These are phyloP conservation scores for Clonostachys rosea DNA, from an alignment of 2,329 filamentous ascomycete genomes.

Conservation along the genomic window DNA sequence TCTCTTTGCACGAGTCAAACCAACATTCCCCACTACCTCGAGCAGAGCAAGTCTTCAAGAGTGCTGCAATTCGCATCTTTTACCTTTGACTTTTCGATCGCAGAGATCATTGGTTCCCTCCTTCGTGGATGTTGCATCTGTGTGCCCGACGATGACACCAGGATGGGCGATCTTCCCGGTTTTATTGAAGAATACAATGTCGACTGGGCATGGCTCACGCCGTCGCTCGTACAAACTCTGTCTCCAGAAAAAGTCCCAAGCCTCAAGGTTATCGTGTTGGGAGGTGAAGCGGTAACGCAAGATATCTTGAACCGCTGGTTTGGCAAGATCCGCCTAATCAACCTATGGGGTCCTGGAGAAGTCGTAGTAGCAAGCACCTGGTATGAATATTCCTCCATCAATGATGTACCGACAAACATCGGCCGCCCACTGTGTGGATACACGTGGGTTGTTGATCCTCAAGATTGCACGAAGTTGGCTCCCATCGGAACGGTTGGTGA, in stretches of 20 bases:
- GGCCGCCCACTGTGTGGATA: conserved; percentile 1
- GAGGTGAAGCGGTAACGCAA: conserved; percentile 4
- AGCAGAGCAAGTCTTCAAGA: conserved; percentile 3
- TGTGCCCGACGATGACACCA: neutral
- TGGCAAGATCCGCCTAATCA: conserved; percentile 3
- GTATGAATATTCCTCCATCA: conserved; percentile 1
- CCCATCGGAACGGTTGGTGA: conserved; percentile 16
- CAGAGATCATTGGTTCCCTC: conserved; percentile 2
- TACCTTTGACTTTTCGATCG: conserved; percentile 5
- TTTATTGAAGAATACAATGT: conserved; percentile 7
- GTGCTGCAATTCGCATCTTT: conserved; percentile 9
- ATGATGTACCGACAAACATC: conserved; percentile 1
- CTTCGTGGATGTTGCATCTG: neutral
- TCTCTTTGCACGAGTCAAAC: conserved; percentile 5
- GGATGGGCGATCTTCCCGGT: conserved; percentile 12
- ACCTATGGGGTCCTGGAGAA: conserved; percentile 5
- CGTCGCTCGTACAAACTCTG: neutral
- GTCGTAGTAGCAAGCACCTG: conserved; percentile 1
- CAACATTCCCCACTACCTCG: conserved; percentile 3
- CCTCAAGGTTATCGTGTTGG: conserved; percentile 2
- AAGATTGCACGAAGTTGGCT: conserved; percentile 7
- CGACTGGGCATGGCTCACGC: conserved; percentile 11
- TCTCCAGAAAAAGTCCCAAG: neutral
- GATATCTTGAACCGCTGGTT: conserved; percentile 6
- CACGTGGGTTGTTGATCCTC: conserved; percentile 9